Percentiles rank a stretch among this genome's conserved stretches.
These are phyloP conservation scores for Lecanicillium sp. DNA, from an alignment of 2,329 filamentous ascomycete genomes.

Conservation along the genomic window DNA sequence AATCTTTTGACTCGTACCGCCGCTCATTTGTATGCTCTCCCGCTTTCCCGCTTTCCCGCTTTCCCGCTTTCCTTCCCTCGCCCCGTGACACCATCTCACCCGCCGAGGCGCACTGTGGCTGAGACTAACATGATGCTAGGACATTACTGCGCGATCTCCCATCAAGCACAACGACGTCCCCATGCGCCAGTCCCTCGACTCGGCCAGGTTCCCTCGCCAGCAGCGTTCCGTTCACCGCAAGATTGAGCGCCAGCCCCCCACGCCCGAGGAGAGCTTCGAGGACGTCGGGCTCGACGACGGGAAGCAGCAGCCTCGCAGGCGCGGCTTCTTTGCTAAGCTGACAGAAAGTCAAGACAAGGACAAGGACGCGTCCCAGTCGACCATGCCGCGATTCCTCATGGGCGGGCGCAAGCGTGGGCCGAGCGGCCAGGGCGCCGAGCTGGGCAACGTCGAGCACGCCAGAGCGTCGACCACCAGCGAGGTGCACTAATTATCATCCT, in stretches of 20 bases:
- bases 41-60: not conserved
- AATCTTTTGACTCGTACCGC: conserved; percentile 95
- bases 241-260: conserved; percentile 56
- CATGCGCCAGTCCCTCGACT: conserved; percentile 77
- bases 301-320: conserved; percentile 47
- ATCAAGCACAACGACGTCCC: conserved; percentile 53
- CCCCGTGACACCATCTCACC: not conserved
- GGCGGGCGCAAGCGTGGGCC: conserved; percentile 65
- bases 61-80: not conserved
- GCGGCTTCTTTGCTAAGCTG: conserved; percentile 71
- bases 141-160: conserved; percentile 84
- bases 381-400: conserved; percentile 57
- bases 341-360: conserved; percentile 49
- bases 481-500: not conserved
- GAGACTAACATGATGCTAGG: conserved; percentile 44
- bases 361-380: conserved; percentile 26
- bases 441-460: conserved; percentile 55
- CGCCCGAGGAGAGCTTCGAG: conserved; percentile 76
- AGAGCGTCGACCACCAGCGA: conserved; percentile 16
- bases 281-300: conserved; percentile 83
- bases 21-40: conserved; percentile 75
- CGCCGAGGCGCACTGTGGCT: not conserved
- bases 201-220: conserved; percentile 56
- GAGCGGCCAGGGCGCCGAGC: conserved; percentile 61
- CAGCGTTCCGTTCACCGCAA: conserved; percentile 55